Conservation (phyloP, 73 alveolate species). For the Paramecium tetraurelia region DNA sequence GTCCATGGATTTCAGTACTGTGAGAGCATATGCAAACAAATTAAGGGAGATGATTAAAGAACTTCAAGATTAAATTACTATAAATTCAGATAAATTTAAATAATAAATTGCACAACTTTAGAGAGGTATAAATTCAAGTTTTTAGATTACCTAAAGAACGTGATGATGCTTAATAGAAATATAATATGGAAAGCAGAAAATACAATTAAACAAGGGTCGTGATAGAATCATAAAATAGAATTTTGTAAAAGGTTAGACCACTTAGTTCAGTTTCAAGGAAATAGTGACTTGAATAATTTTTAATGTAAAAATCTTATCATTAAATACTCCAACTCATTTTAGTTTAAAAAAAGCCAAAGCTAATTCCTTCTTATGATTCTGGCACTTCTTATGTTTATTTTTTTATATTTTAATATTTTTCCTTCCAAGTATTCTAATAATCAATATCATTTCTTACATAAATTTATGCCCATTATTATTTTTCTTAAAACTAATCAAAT, state of each 20-base stretch:
- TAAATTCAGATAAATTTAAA: background rate
- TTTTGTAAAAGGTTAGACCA: background rate
- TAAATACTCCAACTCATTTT: background rate
- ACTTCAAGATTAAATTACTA: background rate
- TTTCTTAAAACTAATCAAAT: background rate
- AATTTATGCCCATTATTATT: background rate
- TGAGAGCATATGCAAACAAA: background rate
- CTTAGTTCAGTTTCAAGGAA: background rate
- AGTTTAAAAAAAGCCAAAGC: conserved; percentile 35
- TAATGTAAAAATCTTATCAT: conserved; percentile 16
- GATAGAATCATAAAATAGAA: conserved; percentile 15
- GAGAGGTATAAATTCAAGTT: background rate
- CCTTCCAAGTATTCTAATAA: conserved; percentile 14
- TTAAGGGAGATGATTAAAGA: conserved; percentile 4
- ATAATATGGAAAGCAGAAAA: conserved; percentile 38
- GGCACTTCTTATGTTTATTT: background rate
- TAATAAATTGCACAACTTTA: background rate
- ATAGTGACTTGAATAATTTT: background rate
- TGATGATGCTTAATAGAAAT: background rate
- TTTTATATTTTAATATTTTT: background rate
- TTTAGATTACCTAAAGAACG: background rate
- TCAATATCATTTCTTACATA: background rate
- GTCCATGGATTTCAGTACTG: background rate
- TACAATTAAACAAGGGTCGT: conserved; percentile 12
- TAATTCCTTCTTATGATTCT: background rate